These are phyloP conservation scores for Allium sativum DNA, from an alignment of 106 monocot species.

Conservation along the genomic window DNA sequence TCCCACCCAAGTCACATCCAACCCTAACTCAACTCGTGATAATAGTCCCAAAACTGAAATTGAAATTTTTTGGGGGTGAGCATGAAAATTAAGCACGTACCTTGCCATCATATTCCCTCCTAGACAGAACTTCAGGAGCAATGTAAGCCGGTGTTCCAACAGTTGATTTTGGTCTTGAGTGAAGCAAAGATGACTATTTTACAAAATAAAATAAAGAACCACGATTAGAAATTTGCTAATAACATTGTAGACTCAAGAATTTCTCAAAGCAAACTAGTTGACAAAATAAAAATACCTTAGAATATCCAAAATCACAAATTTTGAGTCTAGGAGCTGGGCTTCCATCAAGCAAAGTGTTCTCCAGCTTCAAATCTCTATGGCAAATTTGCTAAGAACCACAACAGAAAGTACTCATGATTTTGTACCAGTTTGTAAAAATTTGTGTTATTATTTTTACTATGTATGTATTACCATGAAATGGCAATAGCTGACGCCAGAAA, in stretches of 20 bases:
- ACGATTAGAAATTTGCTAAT: background rate
- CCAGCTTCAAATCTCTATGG: slow-evolving; percentile 17
- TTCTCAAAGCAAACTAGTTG: slow-evolving; percentile 83
- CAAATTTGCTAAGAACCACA: slow-evolving; percentile 34
- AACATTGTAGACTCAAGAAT: slow-evolving; percentile 18
- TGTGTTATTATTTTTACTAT: background rate
- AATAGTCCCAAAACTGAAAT: too few species aligned
- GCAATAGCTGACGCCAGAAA: slow-evolving; percentile 88
- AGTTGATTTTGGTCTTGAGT: slow-evolving; percentile 52
- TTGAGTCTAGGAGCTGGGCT: slow-evolving; percentile 42
- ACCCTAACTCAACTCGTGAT: too few species aligned
- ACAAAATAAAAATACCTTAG: slow-evolving; percentile 28
- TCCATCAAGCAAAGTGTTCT: slow-evolving; percentile 15
- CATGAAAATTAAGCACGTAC: background rate
- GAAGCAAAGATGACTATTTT: slow-evolving; percentile 46
- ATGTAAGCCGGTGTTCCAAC: slow-evolving; percentile 35
- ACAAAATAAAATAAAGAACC: background rate
- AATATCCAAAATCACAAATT: slow-evolving; percentile 65
- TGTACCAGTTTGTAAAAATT: too few species aligned
- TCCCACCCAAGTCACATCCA: too few species aligned
- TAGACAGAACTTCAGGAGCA: slow-evolving; percentile 43
- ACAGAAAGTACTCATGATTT: background rate
- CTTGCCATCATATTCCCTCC: slow-evolving; percentile 44
- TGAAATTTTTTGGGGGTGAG: too few species aligned
- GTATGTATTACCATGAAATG: slow-evolving; percentile 53